Percentiles rank a stretch among this genome's conserved stretches.
Conservation (phyloP, 1,284 basidiomycete species). For the Puccinia triticina region DNA sequence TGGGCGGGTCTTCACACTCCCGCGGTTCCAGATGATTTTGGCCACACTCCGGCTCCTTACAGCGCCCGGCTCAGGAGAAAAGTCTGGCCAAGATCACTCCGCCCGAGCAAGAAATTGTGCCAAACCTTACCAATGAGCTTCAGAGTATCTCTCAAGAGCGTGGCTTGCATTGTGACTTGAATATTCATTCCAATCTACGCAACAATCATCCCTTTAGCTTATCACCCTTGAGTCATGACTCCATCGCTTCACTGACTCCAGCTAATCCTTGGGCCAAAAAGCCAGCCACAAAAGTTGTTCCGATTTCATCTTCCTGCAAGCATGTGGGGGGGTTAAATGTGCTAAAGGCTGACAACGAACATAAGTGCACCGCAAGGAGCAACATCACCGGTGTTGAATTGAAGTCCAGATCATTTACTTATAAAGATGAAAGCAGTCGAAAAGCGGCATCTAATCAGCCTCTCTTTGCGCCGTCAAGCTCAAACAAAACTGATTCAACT, state of each 20-base stretch:
- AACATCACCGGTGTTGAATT: background rate
- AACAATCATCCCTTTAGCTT: background rate
- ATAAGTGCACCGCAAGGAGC: background rate
- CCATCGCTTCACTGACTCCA: constrained; percentile 32
- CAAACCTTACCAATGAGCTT: background rate
- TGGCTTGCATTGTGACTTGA: background rate
- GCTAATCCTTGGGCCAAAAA: constrained; percentile 26
- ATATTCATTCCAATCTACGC: background rate
- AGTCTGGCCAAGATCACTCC: background rate
- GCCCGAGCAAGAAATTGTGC: background rate
- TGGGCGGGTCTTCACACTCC: constrained; percentile 15
- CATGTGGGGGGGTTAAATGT: background rate
- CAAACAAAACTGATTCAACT: background rate
- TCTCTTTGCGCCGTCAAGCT: background rate
- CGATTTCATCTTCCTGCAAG: background rate
- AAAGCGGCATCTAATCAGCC: background rate
- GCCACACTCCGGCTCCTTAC: background rate
- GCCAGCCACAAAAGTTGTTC: background rate
- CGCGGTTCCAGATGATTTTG: background rate
- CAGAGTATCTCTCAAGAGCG: background rate
- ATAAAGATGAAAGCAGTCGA: constrained; percentile 1
- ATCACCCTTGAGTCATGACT: constrained; percentile 14
- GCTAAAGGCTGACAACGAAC: background rate
- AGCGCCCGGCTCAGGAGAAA: background rate
- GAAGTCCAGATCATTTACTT: background rate